Evolutionary conservation across 495 filamentous ascomycete species (phyloP).

Genomic region (Xylaria nigripes): DNA sequence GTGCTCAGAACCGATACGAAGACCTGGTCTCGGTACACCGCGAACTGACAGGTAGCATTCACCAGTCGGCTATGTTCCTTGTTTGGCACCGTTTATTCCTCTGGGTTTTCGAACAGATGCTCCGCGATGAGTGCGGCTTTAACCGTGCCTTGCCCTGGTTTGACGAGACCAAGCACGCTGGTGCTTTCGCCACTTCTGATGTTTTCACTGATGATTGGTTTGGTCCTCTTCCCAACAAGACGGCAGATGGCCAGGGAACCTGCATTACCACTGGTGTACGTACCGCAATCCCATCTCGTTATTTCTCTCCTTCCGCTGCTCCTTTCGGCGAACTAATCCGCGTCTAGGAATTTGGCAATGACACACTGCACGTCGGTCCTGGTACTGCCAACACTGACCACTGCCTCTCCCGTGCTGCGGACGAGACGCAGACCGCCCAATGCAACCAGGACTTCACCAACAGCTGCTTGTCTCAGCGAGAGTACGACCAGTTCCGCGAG

Average conservation of each 20-base stretch:
- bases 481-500: slow-evolving; percentile 24
- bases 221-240: slow-evolving; percentile 23
- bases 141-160: slow-evolving; percentile 33
- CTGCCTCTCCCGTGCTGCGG: slow-evolving; percentile 25
- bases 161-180: slow-evolving; percentile 35
- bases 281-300: not conserved
- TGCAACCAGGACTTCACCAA: slow-evolving; percentile 22
- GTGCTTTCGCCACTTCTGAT: slow-evolving; percentile 25
- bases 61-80: slow-evolving; percentile 33
- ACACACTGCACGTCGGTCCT: slow-evolving; percentile 33
- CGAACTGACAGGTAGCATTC: slow-evolving; percentile 27
- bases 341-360: slow-evolving; percentile 25
- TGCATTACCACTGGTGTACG: slow-evolving; percentile 23
- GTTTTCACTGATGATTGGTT: slow-evolving; percentile 27
- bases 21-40: slow-evolving; percentile 36
- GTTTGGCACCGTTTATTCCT: slow-evolving; percentile 36
- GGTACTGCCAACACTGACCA: slow-evolving; percentile 18
- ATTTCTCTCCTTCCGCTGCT: not conserved
- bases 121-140: slow-evolving; percentile 35
- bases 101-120: slow-evolving; percentile 28
- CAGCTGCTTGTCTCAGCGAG: slow-evolving; percentile 21
- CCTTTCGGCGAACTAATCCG: slow-evolving; percentile 3
- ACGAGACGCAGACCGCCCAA: slow-evolving; percentile 22
- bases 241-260: slow-evolving; percentile 25
- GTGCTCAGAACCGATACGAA: slow-evolving; percentile 28